These are phyloP conservation scores for Diplocarpon mali DNA, from an alignment of 2,329 filamentous ascomycete genomes.

Conservation along the genomic window DNA sequence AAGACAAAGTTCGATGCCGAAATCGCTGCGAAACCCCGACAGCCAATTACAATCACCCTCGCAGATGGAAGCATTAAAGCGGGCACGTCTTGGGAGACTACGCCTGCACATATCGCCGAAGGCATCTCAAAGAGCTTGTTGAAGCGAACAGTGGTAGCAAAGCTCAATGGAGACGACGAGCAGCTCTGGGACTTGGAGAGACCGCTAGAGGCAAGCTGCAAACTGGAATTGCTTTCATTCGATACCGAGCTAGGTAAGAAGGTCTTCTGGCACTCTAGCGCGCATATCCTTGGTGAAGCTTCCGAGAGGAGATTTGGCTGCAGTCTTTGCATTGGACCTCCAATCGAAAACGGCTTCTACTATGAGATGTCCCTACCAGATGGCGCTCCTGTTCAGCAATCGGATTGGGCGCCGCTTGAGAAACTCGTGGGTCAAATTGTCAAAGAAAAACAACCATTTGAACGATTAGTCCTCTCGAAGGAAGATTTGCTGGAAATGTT, in stretches of 20 bases:
- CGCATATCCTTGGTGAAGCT: conserved; percentile 91
- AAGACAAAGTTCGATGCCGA: conserved; percentile 78
- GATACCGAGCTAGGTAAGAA: conserved; percentile 64
- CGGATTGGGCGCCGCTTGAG: conserved; percentile 80
- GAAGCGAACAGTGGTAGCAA: conserved; percentile 79
- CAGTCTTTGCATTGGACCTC: conserved; percentile 86
- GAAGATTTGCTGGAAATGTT: conserved; percentile 93
- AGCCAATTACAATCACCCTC: conserved; percentile 64
- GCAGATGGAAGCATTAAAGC: conserved; percentile 58
- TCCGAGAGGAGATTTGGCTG: conserved; percentile 85
- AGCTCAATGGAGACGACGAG: conserved; percentile 58
- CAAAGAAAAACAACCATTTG: conserved; percentile 94
- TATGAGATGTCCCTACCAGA: conserved; percentile 87
- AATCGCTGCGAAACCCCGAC: conserved; percentile 56
- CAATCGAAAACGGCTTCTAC: conserved; percentile 86
- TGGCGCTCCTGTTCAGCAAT: conserved; percentile 55
- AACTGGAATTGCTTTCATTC: conserved; percentile 76
- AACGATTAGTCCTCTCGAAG: conserved; percentile 81
- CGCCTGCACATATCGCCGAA: conserved; percentile 66
- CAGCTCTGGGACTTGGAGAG: conserved; percentile 88
- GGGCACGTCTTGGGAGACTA: conserved; percentile 86
- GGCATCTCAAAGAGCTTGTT: conserved; percentile 75
- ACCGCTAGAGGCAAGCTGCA: conserved; percentile 79
- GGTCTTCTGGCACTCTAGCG: conserved; percentile 96
- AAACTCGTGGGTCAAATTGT: conserved; percentile 70